Evolutionary conservation across 164 flowering plant genomes (phyloP), one percentile per base, ranked within the genome.

Genomic region (Umbilicus rupestris): DNA sequence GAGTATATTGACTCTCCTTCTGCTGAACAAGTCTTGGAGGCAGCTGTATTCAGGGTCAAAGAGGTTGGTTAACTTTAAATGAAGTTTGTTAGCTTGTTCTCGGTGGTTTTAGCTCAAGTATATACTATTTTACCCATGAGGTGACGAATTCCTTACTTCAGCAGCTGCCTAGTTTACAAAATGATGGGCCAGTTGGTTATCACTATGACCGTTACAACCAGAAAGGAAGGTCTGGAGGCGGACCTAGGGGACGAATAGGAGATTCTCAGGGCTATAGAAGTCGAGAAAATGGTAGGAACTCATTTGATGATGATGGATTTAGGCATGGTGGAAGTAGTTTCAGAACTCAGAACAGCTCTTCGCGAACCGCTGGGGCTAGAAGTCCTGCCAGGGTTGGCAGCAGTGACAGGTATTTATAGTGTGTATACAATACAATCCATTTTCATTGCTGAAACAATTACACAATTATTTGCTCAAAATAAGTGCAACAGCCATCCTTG

Each of bases 1-100:
- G 95, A 90, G 70, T 85, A 82, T 73, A 78, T 85, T 44, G 84
- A 82, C 68, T 85, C 95, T 37, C 98, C 98, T 39, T 63, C 82
- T 42, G 74, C 82, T 37, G 83, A 84, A 75, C 89, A 88, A 71
- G 86, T 93, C 69, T 74, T 89, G 76, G 90, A 78, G 67, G 78
- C 97, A 47, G 31, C 60, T 55, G 60, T 30, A 55, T 26, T 22
- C 16, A 19, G 60, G 33, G 7, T 7, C 33, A 55, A 17, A 16
- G 33, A 26, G 60, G 60, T 55, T 26, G 29, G 33, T 28, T 26
- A 55, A 29, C 60, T 55, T 10, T 29, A 26, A 28, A 15, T 55
- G 60, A 11, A 26, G 1, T 28, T 26, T 55, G 11, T 0, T 10
- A 22, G 3, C 22, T 28, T 28, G 31, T 28, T 55, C 33, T 2